Base-by-base conservation (phyloP, 129 eudicot species). In the Lonicera japonica region DNA sequence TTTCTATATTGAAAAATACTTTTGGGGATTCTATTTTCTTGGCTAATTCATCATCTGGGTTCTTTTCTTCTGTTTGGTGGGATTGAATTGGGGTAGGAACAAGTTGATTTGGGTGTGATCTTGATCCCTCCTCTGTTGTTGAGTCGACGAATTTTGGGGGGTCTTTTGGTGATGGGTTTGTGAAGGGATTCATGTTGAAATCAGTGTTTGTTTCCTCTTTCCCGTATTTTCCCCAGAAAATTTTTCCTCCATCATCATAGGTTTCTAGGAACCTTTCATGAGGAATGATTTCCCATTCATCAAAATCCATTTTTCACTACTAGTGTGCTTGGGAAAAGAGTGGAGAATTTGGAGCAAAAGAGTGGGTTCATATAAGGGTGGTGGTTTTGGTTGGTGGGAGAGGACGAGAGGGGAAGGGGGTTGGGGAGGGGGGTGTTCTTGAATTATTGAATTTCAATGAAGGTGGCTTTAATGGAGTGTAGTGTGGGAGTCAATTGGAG, bases 1-100 rank as follows among this genome's bases (percentile, higher is more conserved):
- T 73, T 75, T 90, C 97, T 66, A 81, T 85, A 70, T 89, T 80
- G 73, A 89, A 85, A 82, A 78, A 82, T 73, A 85, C 97, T 54
- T 76, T 25, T 0, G 81, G 82, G 70, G 68, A 65, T 21, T 68
- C 67, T 47, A 75, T 41, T 39, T 69, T 68, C 41, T 80, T 61
- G 8, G 59, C 70, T 14, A 76, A 59, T 58, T 79, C 82, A 7
- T 21, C 63, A 58, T 80, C 48, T 65, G 41, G 19, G 46, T 46
- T 11, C 41, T 55, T 58, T 2, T 60, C 64, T 25, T 13, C 54
- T 50, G 23, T 34, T 25, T 67, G 70, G 38, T 69, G 75, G 53
- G 76, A 63, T 25, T 79, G 79, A 65, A 86, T 68, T 24, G 79
- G 89, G 54, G 82, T 61, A 38, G 86, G 65, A 25, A 82, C 57